These are phyloP conservation scores for Arabidopsis suecica DNA, from an alignment of 345 rosid species.

Conservation along the genomic window DNA sequence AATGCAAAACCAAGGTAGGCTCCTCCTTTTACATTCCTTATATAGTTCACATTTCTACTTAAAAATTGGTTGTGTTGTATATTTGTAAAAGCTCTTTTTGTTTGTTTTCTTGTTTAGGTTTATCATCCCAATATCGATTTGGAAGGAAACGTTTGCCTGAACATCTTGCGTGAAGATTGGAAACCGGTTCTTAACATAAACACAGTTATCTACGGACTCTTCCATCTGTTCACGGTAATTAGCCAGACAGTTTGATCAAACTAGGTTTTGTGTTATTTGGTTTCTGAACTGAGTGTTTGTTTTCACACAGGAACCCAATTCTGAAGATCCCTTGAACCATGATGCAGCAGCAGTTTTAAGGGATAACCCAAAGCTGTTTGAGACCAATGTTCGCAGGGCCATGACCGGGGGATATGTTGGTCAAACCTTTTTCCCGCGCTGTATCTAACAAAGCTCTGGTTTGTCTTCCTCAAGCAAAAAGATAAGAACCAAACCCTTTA, in stretches of 20 bases:
- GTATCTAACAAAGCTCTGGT: slow-evolving; percentile 54
- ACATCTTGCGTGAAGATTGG: slow-evolving; percentile 97
- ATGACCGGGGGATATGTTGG: slow-evolving; percentile 88
- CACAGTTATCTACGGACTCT: slow-evolving; percentile 86
- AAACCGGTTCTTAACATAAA: slow-evolving; percentile 96
- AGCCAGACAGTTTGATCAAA: not conserved
- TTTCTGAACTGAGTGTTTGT: not conserved
- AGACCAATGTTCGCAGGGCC: slow-evolving; percentile 73
- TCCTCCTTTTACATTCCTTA: not conserved
- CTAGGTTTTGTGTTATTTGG: slow-evolving; percentile 1
- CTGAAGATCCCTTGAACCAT: slow-evolving; percentile 92
- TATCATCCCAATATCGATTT: slow-evolving; percentile 98
- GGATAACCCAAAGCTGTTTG: slow-evolving; percentile 77
- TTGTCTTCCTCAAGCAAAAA: slow-evolving; percentile 35
- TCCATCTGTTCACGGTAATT: slow-evolving; percentile 90
- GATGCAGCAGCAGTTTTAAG: slow-evolving; percentile 91
- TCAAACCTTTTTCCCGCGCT: slow-evolving; percentile 68
- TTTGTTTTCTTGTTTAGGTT: slow-evolving; percentile 54
- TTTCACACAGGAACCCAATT: slow-evolving; percentile 77
- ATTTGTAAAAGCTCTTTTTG: not conserved
- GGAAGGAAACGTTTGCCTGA: slow-evolving; percentile 97
- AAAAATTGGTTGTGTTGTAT: not conserved
- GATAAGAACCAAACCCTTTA: slow-evolving; percentile 27
- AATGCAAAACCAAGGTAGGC: slow-evolving; percentile 95
- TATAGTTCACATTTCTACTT: not conserved